Evolutionary conservation across 768 basidiomycete species (phyloP).

Genomic region (Leucosporidium creatinivorum): DNA sequence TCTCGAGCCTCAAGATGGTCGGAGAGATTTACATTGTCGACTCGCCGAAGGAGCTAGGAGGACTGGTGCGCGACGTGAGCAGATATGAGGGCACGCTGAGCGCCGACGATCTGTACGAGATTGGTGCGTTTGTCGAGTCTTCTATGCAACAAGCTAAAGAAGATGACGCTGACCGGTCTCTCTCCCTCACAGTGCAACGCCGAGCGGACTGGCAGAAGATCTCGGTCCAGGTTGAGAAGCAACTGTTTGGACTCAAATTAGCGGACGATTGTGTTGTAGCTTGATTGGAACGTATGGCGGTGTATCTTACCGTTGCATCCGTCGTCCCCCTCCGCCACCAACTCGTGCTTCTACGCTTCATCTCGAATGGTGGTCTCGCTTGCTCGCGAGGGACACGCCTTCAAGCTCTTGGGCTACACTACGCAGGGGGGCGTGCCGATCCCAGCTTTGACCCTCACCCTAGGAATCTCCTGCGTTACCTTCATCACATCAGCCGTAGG

Average conservation of each 20-base stretch:
- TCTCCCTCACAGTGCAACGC: conserved; percentile 14
- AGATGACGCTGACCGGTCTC: background rate
- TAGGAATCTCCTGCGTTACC: conserved; percentile 50
- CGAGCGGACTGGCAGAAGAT: conserved; percentile 89
- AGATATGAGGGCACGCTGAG: conserved; percentile 90
- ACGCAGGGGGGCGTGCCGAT: conserved; percentile 57
- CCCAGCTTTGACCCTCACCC: conserved; percentile 50
- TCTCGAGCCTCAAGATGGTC: conserved; percentile 91
- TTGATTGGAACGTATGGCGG: background rate
- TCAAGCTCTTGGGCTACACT: conserved; percentile 57
- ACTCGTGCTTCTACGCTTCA: conserved; percentile 58
- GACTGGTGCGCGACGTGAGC: conserved; percentile 90
- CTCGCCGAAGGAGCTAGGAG: conserved; percentile 75
- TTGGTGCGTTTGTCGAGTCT: conserved; percentile 58
- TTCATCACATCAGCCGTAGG: conserved; percentile 59
- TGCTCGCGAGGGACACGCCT: conserved; percentile 57
- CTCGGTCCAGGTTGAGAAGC: conserved; percentile 70
- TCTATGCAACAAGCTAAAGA: background rate
- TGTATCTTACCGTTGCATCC: background rate
- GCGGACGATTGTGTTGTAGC: conserved; percentile 23
- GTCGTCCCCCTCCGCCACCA: conserved; percentile 35
- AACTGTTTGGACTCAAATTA: conserved; percentile 29
- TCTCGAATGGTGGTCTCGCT: conserved; percentile 55
- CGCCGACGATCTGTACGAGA: conserved; percentile 96
- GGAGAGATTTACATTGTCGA: conserved; percentile 92